A percentile compares a stretch with the other conserved stretches of the same genome.
These are phyloP conservation scores for Cryptococcus hybrid DNA, from an alignment of 1,284 basidiomycete genomes.

Conservation along the genomic window DNA sequence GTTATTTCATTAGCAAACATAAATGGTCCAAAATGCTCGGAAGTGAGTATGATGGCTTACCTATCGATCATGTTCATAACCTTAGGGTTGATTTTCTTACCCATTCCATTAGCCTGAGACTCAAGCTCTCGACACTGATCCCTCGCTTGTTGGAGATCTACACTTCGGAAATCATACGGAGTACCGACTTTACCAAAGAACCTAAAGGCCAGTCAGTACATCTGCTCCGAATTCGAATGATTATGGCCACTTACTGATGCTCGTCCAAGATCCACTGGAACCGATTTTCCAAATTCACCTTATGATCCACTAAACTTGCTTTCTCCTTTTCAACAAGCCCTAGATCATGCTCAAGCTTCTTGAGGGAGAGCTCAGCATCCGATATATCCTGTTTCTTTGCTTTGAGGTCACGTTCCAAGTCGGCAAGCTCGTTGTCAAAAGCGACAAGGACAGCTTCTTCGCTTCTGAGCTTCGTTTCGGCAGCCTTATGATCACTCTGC, in stretches of 20 bases:
- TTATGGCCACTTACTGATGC: conserved; percentile 61
- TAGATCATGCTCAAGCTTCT: conserved; percentile 59
- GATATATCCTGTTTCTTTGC: conserved; percentile 72
- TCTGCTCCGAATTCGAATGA: not conserved
- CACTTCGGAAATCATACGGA: conserved; percentile 77
- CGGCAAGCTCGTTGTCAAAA: conserved; percentile 83
- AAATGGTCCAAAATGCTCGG: not conserved
- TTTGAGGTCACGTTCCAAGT: conserved; percentile 76
- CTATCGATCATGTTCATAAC: conserved; percentile 95
- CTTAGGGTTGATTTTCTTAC: conserved; percentile 94
- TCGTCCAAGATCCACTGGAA: conserved; percentile 89
- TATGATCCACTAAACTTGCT: conserved; percentile 58
- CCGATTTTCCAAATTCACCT: conserved; percentile 67
- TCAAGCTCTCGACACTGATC: conserved; percentile 74
- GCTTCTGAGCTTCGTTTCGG: conserved; percentile 70
- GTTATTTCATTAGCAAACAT: conserved; percentile 40
- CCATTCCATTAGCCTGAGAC: conserved; percentile 77
- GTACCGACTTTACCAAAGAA: conserved; percentile 79
- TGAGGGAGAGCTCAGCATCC: conserved; percentile 68
- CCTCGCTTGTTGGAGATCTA: conserved; percentile 65
- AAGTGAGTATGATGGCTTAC: conserved; percentile 53
- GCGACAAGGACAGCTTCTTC: conserved; percentile 81
- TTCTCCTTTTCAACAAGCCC: conserved; percentile 54
- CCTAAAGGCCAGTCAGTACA: conserved; percentile 25
- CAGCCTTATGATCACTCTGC: conserved; percentile 61